Evolutionary conservation across 257 asterid genomes (phyloP).

Genomic region (Anisodus tanguticus): DNA sequence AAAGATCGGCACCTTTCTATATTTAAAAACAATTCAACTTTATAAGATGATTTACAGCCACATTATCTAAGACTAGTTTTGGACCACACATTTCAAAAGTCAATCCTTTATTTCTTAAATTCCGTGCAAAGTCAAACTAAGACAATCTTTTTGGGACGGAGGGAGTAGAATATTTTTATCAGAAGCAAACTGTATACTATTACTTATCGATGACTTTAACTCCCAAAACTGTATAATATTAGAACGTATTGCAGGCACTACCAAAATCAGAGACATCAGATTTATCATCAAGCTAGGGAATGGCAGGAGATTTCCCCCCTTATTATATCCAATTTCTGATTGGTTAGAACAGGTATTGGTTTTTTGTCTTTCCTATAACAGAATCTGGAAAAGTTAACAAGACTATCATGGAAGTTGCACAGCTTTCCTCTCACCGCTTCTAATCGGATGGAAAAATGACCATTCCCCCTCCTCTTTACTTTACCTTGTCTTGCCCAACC

Average conservation of each 20-base stretch:
- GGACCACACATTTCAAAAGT: too few relatives aligned
- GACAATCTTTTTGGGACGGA: too few relatives aligned
- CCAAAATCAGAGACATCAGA: background rate
- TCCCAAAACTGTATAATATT: background rate
- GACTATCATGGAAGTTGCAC: constrained; percentile 8
- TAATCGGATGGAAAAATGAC: background rate
- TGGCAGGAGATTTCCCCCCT: background rate
- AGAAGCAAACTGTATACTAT: background rate
- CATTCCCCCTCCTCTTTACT: background rate
- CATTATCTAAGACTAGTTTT: too few relatives aligned
- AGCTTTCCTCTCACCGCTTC: background rate
- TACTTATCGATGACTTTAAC: background rate
- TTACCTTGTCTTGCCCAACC: constrained; percentile 18
- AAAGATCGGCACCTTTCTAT: too few relatives aligned
- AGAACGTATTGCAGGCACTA: background rate
- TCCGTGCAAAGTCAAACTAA: too few relatives aligned
- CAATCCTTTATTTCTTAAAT: too few relatives aligned
- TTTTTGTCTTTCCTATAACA: constrained; percentile 2
- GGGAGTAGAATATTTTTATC: background rate
- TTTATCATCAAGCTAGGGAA: constrained; percentile 8
- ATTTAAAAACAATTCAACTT: too few relatives aligned
- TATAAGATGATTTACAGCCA: too few relatives aligned
- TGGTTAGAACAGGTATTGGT: background rate
- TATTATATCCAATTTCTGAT: background rate
- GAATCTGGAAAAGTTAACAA: background rate